Conservation (phyloP, 805 yeast genomes). For the Saccharomycopsis malanga region DNA sequence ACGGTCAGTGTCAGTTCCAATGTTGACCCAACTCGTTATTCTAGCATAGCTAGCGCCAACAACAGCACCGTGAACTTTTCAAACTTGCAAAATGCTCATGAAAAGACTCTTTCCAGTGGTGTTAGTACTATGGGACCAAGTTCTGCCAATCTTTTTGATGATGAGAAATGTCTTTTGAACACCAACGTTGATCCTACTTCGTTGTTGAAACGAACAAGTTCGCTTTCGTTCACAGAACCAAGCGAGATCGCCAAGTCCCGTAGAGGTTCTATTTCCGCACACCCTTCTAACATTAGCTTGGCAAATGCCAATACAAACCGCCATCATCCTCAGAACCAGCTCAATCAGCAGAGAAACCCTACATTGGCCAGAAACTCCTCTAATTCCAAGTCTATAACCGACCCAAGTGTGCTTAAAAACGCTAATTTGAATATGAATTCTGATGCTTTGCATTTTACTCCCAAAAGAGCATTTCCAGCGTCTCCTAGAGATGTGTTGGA, state of each 20-base stretch:
- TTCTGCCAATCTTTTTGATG: neutral
- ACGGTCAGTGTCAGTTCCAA: neutral
- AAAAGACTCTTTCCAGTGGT: no score
- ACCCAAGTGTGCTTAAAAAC: neutral
- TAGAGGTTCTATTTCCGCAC: constrained; percentile 51
- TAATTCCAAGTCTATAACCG: neutral
- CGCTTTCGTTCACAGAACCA: constrained; percentile 44
- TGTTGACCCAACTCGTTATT: neutral
- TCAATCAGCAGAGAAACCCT: constrained; percentile 12
- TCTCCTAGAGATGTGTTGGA: neutral
- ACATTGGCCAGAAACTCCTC: neutral
- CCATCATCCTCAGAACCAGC: constrained; percentile 12
- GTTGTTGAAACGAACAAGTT: constrained; percentile 12
- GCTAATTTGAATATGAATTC: neutral
- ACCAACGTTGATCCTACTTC: neutral
- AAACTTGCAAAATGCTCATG: neutral
- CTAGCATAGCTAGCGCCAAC: neutral
- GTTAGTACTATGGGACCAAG: no score
- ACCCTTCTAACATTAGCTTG: constrained; percentile 38
- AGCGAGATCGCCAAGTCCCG: constrained; percentile 37
- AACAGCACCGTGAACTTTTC: neutral
- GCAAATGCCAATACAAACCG: constrained; percentile 14
- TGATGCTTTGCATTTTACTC: constrained; percentile 7
- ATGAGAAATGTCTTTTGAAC: neutral
- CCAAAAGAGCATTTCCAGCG: neutral